These are phyloP conservation scores for Entomortierella beljakovae DNA, from an alignment of 192 early-diverging fungal genomes.

Conservation along the genomic window DNA sequence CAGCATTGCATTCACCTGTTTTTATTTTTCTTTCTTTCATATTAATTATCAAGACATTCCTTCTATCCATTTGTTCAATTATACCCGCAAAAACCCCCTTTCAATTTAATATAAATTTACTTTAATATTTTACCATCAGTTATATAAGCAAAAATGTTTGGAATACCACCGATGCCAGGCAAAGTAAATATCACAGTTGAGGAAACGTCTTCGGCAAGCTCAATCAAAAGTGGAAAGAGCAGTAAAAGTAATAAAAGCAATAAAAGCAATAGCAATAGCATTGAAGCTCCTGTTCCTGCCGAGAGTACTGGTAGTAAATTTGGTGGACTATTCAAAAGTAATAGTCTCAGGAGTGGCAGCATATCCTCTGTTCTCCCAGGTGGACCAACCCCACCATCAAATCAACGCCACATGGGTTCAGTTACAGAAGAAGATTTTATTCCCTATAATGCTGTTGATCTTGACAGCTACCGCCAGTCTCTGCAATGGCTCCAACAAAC, in stretches of 20 bases:
- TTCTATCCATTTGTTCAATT: too few relatives aligned
- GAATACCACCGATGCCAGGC: slow-evolving; percentile 27
- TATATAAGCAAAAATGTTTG: slow-evolving; percentile 31
- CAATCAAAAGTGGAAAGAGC: slow-evolving; percentile 53
- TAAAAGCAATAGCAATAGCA: slow-evolving; percentile 8
- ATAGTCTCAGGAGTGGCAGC: slow-evolving; percentile 39
- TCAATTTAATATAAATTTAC: too few relatives aligned
- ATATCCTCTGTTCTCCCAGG: slow-evolving; percentile 31
- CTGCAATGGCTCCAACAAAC: slow-evolving; percentile 52
- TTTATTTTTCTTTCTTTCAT: background rate
- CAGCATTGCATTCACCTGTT: background rate
- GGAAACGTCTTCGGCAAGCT: slow-evolving; percentile 31
- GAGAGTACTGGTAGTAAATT: slow-evolving; percentile 14
- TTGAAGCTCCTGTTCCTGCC: too few relatives aligned
- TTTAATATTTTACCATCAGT: background rate
- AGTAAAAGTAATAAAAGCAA: slow-evolving; percentile 36
- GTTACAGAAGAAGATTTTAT: slow-evolving; percentile 22
- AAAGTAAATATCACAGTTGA: slow-evolving; percentile 14
- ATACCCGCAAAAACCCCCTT: too few relatives aligned
- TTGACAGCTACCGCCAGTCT: slow-evolving; percentile 41
- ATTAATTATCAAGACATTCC: background rate
- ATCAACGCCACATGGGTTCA: slow-evolving; percentile 25
- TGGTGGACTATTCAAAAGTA: slow-evolving; percentile 45
- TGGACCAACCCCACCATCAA: background rate
- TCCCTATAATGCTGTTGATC: slow-evolving; percentile 10